A percentile compares a stretch with the other conserved stretches of the same genome.
Conservation (phyloP, 139 green algal genomes). For the Auxenochlorella pyrenoidosa region DNA sequence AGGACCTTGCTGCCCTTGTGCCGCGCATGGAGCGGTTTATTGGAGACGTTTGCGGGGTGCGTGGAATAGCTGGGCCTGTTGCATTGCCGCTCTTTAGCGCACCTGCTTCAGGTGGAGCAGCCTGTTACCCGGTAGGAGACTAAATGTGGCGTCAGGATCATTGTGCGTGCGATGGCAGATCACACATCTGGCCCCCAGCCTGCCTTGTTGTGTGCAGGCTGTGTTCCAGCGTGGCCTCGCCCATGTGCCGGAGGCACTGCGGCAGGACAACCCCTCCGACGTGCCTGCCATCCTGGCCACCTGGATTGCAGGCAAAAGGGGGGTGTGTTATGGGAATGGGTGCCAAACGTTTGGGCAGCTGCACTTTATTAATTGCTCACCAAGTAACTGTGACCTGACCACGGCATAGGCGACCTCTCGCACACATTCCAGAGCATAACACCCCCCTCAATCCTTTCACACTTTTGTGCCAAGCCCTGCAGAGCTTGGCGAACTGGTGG, state of each 20-base stretch:
- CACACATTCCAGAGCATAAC: background rate
- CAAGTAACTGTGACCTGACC: too few species aligned
- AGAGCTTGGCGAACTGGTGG: conserved; percentile 32
- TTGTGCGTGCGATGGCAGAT: too few species aligned
- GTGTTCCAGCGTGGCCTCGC: conserved; percentile 38
- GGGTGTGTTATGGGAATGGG: too few species aligned
- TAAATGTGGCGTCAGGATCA: background rate
- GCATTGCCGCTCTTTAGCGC: too few species aligned
- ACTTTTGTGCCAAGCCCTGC: background rate
- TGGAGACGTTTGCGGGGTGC: conserved; percentile 29
- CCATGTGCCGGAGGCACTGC: conserved; percentile 27
- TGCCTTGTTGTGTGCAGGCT: background rate
- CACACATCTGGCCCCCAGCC: too few species aligned
- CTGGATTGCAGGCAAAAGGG: conserved; percentile 17
- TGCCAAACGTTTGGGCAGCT: too few species aligned
- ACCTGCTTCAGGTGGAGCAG: too few species aligned
- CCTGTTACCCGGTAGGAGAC: too few species aligned
- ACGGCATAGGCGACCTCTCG: too few species aligned
- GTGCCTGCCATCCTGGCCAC: conserved; percentile 15
- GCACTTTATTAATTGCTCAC: too few species aligned
- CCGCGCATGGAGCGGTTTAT: conserved; percentile 38
- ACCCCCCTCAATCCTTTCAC: background rate
- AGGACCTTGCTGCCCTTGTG: conserved; percentile 21
- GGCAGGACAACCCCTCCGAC: conserved; percentile 36
- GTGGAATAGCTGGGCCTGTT: too few species aligned